phyloP scores from a whole-genome alignment of 495 filamentous ascomycete genomes.

The Ascobolus immersus region DNA sequence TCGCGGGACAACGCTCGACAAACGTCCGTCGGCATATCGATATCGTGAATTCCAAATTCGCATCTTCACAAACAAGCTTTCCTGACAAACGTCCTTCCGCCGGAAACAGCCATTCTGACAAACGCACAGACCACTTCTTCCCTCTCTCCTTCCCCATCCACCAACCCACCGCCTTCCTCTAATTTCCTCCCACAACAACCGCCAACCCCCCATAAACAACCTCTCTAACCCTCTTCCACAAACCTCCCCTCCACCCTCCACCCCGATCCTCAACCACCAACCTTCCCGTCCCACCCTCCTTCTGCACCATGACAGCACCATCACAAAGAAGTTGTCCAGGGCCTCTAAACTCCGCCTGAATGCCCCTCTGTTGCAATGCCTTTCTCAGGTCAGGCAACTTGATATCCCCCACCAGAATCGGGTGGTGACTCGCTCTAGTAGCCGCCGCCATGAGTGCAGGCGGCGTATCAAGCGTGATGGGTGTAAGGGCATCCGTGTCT shows the following conservation, averaged over 20 bases:
- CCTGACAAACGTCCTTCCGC: not conserved
- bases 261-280: slow-evolving; percentile 61
- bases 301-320: slow-evolving; percentile 63
- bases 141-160: not conserved
- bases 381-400: slow-evolving; percentile 68
- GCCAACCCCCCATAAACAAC: slow-evolving; percentile 68
- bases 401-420: slow-evolving; percentile 84
- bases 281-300: slow-evolving; percentile 46
- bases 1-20: not conserved
- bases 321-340: slow-evolving; percentile 68
- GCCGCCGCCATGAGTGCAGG: slow-evolving; percentile 50
- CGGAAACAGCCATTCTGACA: not conserved
- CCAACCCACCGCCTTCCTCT: not conserved
- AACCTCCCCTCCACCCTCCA: slow-evolving; percentile 37
- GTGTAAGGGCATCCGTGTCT: not conserved
- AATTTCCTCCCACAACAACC: slow-evolving; percentile 44
- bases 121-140: not conserved
- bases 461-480: slow-evolving; percentile 18
- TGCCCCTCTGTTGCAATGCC: slow-evolving; percentile 54
- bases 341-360: slow-evolving; percentile 76
- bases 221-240: slow-evolving; percentile 45
- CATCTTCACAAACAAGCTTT: not conserved
- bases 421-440: slow-evolving; percentile 44
- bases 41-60: not conserved
- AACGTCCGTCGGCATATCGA: not conserved